Conservation (phyloP, 129 eudicot species). For the Flaveria brownii region DNA sequence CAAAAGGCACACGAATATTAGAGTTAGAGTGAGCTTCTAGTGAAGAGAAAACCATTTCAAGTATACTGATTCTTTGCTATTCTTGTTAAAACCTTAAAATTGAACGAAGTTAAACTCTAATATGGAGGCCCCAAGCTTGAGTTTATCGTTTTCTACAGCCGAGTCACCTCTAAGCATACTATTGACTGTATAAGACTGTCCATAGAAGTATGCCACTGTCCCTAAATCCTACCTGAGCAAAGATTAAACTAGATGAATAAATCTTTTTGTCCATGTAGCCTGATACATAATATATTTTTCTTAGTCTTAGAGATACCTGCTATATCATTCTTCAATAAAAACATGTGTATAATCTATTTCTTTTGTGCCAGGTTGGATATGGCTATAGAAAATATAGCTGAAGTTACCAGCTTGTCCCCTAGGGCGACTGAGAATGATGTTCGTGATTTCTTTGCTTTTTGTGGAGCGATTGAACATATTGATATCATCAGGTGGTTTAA, state of each 20-base stretch:
- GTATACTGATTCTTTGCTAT: no score
- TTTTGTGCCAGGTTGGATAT: conserved; percentile 40
- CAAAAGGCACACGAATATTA: no score
- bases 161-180: no score
- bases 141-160: no score
- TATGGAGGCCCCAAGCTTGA: no score
- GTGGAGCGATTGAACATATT: conserved; percentile 81
- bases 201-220: neutral
- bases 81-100: no score
- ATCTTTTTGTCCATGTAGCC: neutral
- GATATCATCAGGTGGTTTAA: conserved; percentile 71
- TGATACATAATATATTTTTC: neutral
- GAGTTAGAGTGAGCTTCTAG: no score
- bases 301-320: no score
- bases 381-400: conserved; percentile 65
- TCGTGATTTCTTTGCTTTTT: conserved; percentile 71
- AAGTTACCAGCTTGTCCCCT: conserved; percentile 82
- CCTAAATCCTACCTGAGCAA: neutral
- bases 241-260: neutral
- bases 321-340: neutral
- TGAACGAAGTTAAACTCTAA: no score
- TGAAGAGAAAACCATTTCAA: no score
- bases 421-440: conserved; percentile 82
- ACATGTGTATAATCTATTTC: neutral
- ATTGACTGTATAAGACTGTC: no score